phyloP scores from a whole-genome alignment of 2,329 filamentous ascomycete genomes.

The Neofusicoccum kwambonambiense region DNA sequence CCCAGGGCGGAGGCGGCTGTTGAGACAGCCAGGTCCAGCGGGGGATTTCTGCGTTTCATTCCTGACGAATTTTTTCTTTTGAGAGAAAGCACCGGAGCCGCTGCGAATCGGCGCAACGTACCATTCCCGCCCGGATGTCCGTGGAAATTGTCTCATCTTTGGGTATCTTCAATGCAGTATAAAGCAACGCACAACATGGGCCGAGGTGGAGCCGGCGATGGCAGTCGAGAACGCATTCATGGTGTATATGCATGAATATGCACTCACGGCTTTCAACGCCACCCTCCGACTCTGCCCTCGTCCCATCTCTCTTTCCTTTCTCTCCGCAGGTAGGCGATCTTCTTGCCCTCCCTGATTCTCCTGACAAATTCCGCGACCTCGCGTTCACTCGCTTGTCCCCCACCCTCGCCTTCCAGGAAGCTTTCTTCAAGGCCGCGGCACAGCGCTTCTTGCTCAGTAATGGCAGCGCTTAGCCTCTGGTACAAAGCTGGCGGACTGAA shows the following conservation, averaged over 20 bases:
- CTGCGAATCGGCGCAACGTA: neutral
- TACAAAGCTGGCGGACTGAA: slow-evolving; percentile 88
- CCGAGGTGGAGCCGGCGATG: neutral
- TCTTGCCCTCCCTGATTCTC: slow-evolving; percentile 75
- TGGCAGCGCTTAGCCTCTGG: slow-evolving; percentile 70
- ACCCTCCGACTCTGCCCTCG: slow-evolving; percentile 90
- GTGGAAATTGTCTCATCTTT: neutral
- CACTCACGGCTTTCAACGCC: slow-evolving; percentile 55
- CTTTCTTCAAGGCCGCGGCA: slow-evolving; percentile 87
- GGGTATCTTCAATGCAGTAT: slow-evolving; percentile 1
- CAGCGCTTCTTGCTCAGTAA: slow-evolving; percentile 79
- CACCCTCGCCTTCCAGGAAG: slow-evolving; percentile 67
- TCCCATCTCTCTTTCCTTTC: slow-evolving; percentile 95
- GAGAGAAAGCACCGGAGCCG: neutral
- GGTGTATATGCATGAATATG: neutral
- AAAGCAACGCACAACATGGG: neutral
- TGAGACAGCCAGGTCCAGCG: neutral
- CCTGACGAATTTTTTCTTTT: neutral
- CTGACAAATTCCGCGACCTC: slow-evolving; percentile 84
- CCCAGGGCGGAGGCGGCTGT: neutral
- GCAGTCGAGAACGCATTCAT: neutral
- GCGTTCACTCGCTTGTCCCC: slow-evolving; percentile 65
- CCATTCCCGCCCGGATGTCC: neutral
- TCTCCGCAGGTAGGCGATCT: slow-evolving; percentile 73
- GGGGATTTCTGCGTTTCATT: neutral